Percentiles rank a stretch among this genome's conserved stretches.
phyloP scores from a whole-genome alignment of 148 eudicot species.

The Fallopia convolvulus region DNA sequence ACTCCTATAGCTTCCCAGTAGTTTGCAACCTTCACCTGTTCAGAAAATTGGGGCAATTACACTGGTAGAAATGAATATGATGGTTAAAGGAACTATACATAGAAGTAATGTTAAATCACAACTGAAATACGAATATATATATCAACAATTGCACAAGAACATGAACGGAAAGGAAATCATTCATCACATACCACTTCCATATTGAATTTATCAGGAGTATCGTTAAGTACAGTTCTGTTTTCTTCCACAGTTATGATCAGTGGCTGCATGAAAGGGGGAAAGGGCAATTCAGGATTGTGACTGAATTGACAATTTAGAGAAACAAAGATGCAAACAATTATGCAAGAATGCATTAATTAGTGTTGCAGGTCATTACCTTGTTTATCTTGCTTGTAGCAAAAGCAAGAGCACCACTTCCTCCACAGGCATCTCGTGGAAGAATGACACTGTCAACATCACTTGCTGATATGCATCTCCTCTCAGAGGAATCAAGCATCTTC shows the following conservation, averaged over 20 bases:
- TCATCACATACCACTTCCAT: slow-evolving; percentile 49
- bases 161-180: slow-evolving; percentile 2
- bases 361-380: slow-evolving; percentile 40
- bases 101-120: too few species aligned
- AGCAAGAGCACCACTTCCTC: slow-evolving; percentile 76
- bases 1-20: slow-evolving; percentile 98
- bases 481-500: slow-evolving; percentile 22
- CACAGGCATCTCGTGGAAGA: slow-evolving; percentile 74
- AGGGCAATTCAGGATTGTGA: neutral
- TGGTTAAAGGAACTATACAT: too few species aligned
- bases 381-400: slow-evolving; percentile 42
- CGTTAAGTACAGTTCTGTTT: slow-evolving; percentile 74
- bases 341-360: neutral
- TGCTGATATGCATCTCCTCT: slow-evolving; percentile 51
- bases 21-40: slow-evolving; percentile 72
- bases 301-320: neutral
- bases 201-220: slow-evolving; percentile 70
- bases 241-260: slow-evolving; percentile 82
- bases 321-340: neutral
- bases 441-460: slow-evolving; percentile 90
- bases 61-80: too few species aligned
- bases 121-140: neutral
- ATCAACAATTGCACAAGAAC: neutral
- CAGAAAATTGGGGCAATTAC: neutral
- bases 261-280: slow-evolving; percentile 42